Evolutionary conservation across 352 stramenopile species (phyloP).

Genomic region (Globisporangium solare): DNA sequence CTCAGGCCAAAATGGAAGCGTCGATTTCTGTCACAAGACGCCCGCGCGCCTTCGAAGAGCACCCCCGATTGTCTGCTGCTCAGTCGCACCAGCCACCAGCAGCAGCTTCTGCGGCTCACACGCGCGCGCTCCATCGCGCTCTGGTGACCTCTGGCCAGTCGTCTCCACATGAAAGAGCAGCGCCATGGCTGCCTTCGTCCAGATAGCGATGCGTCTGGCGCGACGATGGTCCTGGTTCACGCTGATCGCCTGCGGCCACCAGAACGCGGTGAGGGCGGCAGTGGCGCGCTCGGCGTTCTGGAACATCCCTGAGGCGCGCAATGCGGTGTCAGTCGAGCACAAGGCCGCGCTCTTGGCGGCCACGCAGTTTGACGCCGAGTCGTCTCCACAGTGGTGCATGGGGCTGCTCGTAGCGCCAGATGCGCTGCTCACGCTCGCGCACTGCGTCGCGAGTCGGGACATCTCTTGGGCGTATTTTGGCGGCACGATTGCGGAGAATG

Average conservation of each 20-base stretch:
- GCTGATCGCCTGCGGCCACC: neutral
- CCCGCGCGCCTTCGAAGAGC: too few relatives aligned
- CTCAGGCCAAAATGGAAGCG: too few relatives aligned
- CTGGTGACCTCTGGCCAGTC: neutral
- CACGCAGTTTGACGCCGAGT: slow-evolving; percentile 1
- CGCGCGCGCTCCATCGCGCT: neutral
- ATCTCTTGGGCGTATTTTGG: slow-evolving; percentile 30
- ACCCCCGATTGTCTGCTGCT: neutral
- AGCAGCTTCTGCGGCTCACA: too few relatives aligned
- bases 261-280: neutral
- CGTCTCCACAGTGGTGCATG: slow-evolving; percentile 20
- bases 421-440: slow-evolving; percentile 27
- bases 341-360: slow-evolving; percentile 24
- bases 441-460: slow-evolving; percentile 13
- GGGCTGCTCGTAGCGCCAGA: slow-evolving; percentile 26
- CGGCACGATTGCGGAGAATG: neutral
- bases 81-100: too few relatives aligned
- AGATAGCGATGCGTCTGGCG: neutral
- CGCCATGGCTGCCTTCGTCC: slow-evolving; percentile 3
- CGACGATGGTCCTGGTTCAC: neutral
- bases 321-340: slow-evolving; percentile 3
- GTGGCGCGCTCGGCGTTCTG: slow-evolving; percentile 6
- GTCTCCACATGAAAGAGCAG: slow-evolving; percentile 2
- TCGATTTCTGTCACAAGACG: too few relatives aligned
- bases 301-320: neutral